Evolutionary conservation across 768 basidiomycete species (phyloP).

Genomic region (Leccinum rimulosum): DNA sequence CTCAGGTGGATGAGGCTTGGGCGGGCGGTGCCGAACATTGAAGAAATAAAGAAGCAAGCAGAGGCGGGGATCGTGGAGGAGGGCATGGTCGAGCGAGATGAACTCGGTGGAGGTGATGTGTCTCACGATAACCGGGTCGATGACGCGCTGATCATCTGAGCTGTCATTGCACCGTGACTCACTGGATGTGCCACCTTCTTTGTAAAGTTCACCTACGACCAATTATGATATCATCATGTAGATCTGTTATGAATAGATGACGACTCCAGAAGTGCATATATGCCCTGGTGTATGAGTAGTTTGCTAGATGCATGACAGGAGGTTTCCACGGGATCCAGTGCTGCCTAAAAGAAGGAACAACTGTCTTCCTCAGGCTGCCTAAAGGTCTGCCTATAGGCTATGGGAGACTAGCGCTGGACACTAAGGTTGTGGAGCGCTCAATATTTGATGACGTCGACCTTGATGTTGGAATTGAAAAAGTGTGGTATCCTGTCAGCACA

Average conservation of each 20-base stretch:
- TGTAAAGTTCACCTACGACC: not conserved
- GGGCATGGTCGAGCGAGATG: not conserved
- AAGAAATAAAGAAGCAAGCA: conserved; percentile 20
- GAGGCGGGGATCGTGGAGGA: not conserved
- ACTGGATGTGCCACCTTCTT: not conserved
- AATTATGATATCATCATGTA: not conserved
- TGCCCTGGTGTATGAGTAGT: too few relatives aligned
- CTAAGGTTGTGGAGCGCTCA: too few relatives aligned
- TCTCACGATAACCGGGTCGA: not conserved
- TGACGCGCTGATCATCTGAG: conserved; percentile 7
- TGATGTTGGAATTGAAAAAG: too few relatives aligned
- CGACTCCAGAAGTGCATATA: too few relatives aligned
- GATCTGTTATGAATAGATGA: not conserved
- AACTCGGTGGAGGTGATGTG: not conserved
- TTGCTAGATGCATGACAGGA: too few relatives aligned
- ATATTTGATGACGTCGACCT: too few relatives aligned
- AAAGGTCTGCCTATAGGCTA: too few relatives aligned
- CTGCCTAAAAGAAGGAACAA: too few relatives aligned
- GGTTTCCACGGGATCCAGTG: too few relatives aligned
- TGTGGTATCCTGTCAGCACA: too few relatives aligned
- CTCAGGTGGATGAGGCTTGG: conserved; percentile 10
- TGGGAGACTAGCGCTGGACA: too few relatives aligned
- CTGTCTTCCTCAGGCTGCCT: too few relatives aligned
- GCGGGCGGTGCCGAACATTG: conserved; percentile 25
- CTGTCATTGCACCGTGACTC: not conserved